These are phyloP conservation scores for Termitomyces sp. DNA, from an alignment of 768 basidiomycete genomes.

Conservation along the genomic window DNA sequence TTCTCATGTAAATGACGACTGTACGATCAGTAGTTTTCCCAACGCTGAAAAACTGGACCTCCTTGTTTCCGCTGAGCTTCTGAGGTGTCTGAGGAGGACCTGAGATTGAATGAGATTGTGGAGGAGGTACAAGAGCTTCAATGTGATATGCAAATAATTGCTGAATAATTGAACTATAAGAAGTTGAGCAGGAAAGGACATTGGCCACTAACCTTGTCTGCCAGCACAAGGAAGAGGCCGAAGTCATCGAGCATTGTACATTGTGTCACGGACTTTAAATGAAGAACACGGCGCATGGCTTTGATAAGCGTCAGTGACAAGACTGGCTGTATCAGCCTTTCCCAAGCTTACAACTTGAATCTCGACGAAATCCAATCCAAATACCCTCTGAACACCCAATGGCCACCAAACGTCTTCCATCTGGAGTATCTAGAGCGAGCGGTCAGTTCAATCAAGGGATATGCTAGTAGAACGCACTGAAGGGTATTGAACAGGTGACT, in stretches of 20 bases:
- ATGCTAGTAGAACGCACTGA: slow-evolving; percentile 47
- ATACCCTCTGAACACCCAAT: slow-evolving; percentile 91
- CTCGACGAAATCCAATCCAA: slow-evolving; percentile 90
- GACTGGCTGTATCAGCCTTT: neutral
- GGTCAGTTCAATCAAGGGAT: neutral
- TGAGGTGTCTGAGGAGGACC: slow-evolving; percentile 80
- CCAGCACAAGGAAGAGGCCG: slow-evolving; percentile 92
- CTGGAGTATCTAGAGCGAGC: slow-evolving; percentile 61
- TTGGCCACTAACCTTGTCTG: slow-evolving; percentile 72
- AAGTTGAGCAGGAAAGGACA: neutral
- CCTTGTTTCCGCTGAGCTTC: slow-evolving; percentile 81
- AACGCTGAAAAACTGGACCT: slow-evolving; percentile 95
- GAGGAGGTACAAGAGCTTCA: slow-evolving; percentile 91
- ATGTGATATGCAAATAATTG: slow-evolving; percentile 91
- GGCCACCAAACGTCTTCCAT: slow-evolving; percentile 78
- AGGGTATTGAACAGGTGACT: slow-evolving; percentile 93
- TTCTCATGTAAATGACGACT: slow-evolving; percentile 94
- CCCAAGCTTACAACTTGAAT: slow-evolving; percentile 64
- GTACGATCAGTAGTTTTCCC: slow-evolving; percentile 84
- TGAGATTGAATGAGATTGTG: slow-evolving; percentile 55
- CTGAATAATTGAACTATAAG: slow-evolving; percentile 26
- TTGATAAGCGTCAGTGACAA: slow-evolving; percentile 27
- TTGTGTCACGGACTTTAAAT: slow-evolving; percentile 88
- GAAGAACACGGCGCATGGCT: slow-evolving; percentile 91
- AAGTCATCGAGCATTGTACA: slow-evolving; percentile 95